Evolutionary conservation across 257 asterid genomes (phyloP).

Genomic region (Solanum clarkiae): DNA sequence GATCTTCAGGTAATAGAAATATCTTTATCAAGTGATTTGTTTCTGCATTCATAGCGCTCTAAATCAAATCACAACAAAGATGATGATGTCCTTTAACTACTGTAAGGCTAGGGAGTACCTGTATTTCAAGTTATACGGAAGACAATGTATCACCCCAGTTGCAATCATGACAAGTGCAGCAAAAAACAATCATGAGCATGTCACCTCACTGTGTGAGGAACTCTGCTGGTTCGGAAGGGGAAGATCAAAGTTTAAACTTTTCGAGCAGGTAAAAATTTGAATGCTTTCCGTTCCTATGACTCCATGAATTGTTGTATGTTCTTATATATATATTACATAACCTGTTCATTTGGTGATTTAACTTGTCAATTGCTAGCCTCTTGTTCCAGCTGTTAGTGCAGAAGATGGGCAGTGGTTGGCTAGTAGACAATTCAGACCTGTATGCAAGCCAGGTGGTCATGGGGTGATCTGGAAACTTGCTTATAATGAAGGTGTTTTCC

Average conservation of each 20-base stretch:
- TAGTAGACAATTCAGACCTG: constrained; percentile 49
- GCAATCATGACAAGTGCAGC: constrained; percentile 99
- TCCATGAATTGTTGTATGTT: background rate
- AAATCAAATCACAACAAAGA: constrained; percentile 3
- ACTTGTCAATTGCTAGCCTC: constrained; percentile 65
- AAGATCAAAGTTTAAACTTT: constrained; percentile 52
- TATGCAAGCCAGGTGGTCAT: constrained; percentile 99
- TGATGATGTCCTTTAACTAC: constrained; percentile 15
- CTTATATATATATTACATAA: background rate
- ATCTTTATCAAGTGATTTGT: background rate
- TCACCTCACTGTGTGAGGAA: constrained; percentile 60
- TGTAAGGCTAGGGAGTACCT: constrained; percentile 92
- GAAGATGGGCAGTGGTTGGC: constrained; percentile 94
- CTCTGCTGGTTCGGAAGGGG: constrained; percentile 96
- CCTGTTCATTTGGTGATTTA: constrained; percentile 20
- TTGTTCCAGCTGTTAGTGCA: constrained; percentile 93
- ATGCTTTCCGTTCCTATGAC: constrained; percentile 1
- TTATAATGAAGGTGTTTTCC: constrained; percentile 82
- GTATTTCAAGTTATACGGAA: constrained; percentile 85
- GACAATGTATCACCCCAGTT: constrained; percentile 92
- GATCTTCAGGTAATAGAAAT: constrained; percentile 77
- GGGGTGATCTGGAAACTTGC: constrained; percentile 99
- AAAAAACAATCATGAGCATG: constrained; percentile 66
- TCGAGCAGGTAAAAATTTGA: constrained; percentile 67
- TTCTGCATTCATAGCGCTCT: background rate